A percentile compares a stretch with the other conserved stretches of the same genome.
Conservation (phyloP, 106 monocot species). For the Dioscorea dumetorum region DNA sequence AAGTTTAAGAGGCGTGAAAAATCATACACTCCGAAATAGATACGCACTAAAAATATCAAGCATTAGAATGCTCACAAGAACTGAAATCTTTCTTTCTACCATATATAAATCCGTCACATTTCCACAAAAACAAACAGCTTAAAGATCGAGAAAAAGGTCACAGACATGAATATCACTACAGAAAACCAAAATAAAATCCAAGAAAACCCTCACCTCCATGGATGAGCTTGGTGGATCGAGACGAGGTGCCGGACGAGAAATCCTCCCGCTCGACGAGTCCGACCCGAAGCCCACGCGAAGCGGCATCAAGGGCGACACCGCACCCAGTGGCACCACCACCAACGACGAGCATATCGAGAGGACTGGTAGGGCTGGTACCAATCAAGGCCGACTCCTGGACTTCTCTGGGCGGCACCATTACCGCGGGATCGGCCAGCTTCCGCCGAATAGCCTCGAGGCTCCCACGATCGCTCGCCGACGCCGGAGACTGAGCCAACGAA, state of each 20-base stretch:
- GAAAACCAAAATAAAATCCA: background rate
- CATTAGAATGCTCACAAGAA: background rate
- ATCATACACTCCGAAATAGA: too few species aligned
- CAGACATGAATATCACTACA: background rate
- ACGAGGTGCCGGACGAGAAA: constrained; percentile 95
- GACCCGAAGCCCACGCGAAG: constrained; percentile 66
- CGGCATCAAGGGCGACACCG: constrained; percentile 91
- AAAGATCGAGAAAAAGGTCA: background rate
- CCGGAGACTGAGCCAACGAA: constrained; percentile 16
- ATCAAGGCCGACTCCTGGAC: constrained; percentile 61
- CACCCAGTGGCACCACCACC: constrained; percentile 96
- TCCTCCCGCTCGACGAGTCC: constrained; percentile 97
- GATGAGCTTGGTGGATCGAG: constrained; percentile 90
- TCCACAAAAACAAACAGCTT: background rate
- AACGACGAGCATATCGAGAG: constrained; percentile 78
- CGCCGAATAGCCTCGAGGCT: constrained; percentile 25
- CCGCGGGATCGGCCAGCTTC: constrained; percentile 51
- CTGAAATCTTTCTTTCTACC: background rate
- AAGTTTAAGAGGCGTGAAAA: too few species aligned
- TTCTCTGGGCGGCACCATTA: constrained; percentile 51
- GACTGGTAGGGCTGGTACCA: constrained; percentile 51
- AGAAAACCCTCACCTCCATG: constrained; percentile 67
- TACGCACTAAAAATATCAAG: too few species aligned
- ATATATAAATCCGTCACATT: background rate
- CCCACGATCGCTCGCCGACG: constrained; percentile 19